phyloP scores from a whole-genome alignment of 805 yeast species.

The Kodamaea nitidulidarum region DNA sequence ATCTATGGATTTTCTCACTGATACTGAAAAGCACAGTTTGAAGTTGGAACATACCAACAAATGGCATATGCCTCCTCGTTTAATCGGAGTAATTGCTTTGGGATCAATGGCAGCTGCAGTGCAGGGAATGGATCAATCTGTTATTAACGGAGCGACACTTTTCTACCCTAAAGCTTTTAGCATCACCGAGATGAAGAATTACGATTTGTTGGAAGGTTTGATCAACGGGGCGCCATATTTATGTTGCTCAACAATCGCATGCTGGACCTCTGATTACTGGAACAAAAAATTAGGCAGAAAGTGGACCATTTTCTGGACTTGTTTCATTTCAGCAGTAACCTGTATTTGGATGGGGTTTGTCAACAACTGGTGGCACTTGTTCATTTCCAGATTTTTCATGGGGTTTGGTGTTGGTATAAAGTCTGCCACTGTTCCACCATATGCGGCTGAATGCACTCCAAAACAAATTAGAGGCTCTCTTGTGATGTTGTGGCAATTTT shows the following conservation, averaged over 20 bases:
- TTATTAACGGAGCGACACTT: conserved; percentile 16
- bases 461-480: conserved; percentile 13
- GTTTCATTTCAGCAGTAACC: conserved; percentile 10
- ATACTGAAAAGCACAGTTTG: conserved; percentile 45
- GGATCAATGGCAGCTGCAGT: conserved; percentile 59
- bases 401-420: conserved; percentile 15
- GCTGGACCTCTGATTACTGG: conserved; percentile 7
- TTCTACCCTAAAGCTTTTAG: conserved; percentile 7
- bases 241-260: conserved; percentile 12
- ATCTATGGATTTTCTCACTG: conserved; percentile 48
- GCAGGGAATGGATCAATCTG: conserved; percentile 17
- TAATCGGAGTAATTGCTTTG: conserved; percentile 51
- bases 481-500: conserved; percentile 16
- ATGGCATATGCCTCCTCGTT: conserved; percentile 44
- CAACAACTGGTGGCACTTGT: conserved; percentile 7
- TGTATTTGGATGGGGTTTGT: conserved; percentile 17
- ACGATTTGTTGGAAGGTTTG: conserved; percentile 12
- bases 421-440: conserved; percentile 14
- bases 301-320: conserved; percentile 9
- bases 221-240: conserved; percentile 13
- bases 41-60: conserved; percentile 43
- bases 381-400: conserved; percentile 14
- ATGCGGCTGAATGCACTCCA: conserved; percentile 14
- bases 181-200: conserved; percentile 3
- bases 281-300: conserved; percentile 13